Evolutionary conservation across 305 asterid genomes (phyloP).

Genomic region (Fraxinus angustifolia): DNA sequence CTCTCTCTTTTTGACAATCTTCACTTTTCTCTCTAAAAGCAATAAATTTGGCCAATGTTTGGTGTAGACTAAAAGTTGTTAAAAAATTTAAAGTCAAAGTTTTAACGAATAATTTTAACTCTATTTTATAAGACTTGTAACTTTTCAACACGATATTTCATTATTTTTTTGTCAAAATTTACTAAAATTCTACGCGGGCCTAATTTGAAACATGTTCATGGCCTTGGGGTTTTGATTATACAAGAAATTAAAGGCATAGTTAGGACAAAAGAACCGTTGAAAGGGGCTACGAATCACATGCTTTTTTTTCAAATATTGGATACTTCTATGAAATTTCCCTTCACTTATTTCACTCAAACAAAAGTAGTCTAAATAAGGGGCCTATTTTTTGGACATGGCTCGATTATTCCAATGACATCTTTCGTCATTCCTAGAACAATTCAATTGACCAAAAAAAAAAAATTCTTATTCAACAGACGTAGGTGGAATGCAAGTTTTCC

Average conservation of each 20-base stretch:
- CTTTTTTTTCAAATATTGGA: neutral
- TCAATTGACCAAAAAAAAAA: neutral
- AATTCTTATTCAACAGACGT: neutral
- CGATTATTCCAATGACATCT: constrained; percentile 4
- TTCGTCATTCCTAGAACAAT: neutral
- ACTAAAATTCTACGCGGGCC: neutral
- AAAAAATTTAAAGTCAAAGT: too few species aligned
- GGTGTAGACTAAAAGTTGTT: neutral
- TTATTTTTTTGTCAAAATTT: neutral
- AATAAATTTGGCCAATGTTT: neutral
- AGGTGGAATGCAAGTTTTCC: neutral
- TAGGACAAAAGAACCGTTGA: neutral
- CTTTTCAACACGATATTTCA: neutral
- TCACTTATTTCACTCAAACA: neutral
- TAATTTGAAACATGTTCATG: constrained; percentile 10
- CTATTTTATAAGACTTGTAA: too few species aligned
- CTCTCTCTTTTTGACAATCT: constrained; percentile 35
- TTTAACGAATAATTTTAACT: too few species aligned
- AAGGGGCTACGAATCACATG: neutral
- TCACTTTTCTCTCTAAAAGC: neutral
- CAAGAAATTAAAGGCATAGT: neutral
- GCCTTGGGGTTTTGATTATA: constrained; percentile 20
- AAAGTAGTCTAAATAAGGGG: neutral
- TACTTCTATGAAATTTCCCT: neutral
- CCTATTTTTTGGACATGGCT: neutral